A percentile compares a stretch with the other conserved stretches of the same genome.
phyloP scores from a whole-genome alignment of 2,329 filamentous ascomycete species.

The Aulographum hederae region DNA sequence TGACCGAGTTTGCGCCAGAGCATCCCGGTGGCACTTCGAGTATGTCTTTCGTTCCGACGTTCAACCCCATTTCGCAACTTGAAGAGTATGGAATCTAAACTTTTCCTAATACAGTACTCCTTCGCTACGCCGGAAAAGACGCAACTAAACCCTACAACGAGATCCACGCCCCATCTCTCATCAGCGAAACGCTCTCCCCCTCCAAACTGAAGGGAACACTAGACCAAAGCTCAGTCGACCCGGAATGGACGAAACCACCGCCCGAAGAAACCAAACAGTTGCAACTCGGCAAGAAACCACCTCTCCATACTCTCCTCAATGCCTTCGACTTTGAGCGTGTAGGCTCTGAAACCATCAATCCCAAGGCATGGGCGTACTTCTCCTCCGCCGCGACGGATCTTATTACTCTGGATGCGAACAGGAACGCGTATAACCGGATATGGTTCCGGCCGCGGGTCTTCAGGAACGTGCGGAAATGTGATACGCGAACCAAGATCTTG shows the following conservation, averaged over 20 bases:
- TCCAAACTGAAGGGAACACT: slow-evolving; percentile 1
- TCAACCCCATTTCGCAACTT: slow-evolving; percentile 3
- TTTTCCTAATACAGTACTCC: background rate
- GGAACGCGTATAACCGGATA: slow-evolving; percentile 24
- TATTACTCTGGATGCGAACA: slow-evolving; percentile 25
- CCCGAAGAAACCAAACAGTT: background rate
- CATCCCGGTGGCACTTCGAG: slow-evolving; percentile 4
- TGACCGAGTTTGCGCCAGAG: slow-evolving; percentile 4
- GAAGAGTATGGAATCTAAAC: slow-evolving; percentile 1
- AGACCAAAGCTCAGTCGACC: slow-evolving; percentile 2
- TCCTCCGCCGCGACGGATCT: slow-evolving; percentile 32
- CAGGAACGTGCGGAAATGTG: slow-evolving; percentile 19
- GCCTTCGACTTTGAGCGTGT: slow-evolving; percentile 27
- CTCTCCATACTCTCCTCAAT: slow-evolving; percentile 27
- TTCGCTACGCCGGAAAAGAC: background rate
- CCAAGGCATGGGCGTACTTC: slow-evolving; percentile 27
- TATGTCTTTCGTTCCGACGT: too few relatives aligned
- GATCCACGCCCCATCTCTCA: slow-evolving; percentile 3
- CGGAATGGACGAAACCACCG: slow-evolving; percentile 3
- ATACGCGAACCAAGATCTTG: slow-evolving; percentile 15
- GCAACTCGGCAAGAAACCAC: slow-evolving; percentile 17
- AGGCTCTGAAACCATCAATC: slow-evolving; percentile 16
- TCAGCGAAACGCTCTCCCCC: slow-evolving; percentile 1
- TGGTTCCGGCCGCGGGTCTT: slow-evolving; percentile 28
- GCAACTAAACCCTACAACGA: slow-evolving; percentile 4